Evolutionary conservation across 805 yeast genomes (phyloP), one percentile per base, ranked within the genome.

Genomic region (Candida coquimbonensis): DNA sequence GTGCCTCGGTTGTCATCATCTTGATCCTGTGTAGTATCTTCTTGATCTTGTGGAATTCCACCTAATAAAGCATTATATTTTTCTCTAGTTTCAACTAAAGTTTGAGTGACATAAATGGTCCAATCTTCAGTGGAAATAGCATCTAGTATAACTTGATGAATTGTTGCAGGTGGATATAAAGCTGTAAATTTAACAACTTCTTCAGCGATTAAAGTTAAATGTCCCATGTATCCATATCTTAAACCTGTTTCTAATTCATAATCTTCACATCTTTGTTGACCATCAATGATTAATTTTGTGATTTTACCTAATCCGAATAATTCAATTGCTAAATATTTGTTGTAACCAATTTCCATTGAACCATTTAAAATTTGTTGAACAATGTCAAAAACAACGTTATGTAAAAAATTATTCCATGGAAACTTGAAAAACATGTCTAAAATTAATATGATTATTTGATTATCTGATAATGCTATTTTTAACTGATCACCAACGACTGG

Each of bases 391-490:
- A 93, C 96, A 47, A 93, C 99, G 59, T 91, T 93, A 65, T 93
- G 99, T 71, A 93, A 76, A 60, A 93, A 93, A 61, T 93, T 93
- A 63, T 93, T 93, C 98, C 98, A 93, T 7, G 98, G 96, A 64
- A 82, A 88, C 49, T 75, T 69, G 64, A 90, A 81, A 59, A 93
- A 87, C 74, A 85, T 80, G 26, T 74, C 66, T 25, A 89, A 66
- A n/a, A 90, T 81, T 21, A 78, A 75, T 19, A 78, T 68, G 31
- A 90, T 72, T 48, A 88, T 79, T 33, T 75, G 74, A 62, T 79
- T 80, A 59, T 93, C 96, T 48, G 81, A 77, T 21, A 93, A 69
- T 45, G 87, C 81, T 41, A 88, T 85, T 63, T 93, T 93, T 59
- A 90, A 78, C 52, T 72, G 74, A 62, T 93, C 99, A 16, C 99